Evolutionary conservation across 2,329 filamentous ascomycete species (phyloP).

Genomic region (Hypoxylon sp.): DNA sequence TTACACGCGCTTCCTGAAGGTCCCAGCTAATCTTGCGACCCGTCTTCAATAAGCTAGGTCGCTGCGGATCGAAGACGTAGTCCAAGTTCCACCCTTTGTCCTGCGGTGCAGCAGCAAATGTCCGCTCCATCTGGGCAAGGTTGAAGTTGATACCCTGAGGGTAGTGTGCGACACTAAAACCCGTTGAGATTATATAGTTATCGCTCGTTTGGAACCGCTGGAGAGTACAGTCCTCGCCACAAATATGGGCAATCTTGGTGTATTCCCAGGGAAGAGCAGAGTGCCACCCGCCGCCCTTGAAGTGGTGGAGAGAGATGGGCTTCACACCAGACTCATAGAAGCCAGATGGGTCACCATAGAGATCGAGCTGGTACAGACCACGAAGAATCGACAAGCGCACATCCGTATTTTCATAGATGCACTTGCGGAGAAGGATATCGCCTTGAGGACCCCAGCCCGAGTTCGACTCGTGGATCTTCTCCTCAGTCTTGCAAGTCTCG

Average conservation of each 20-base stretch:
- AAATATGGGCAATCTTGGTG: slow-evolving; percentile 69
- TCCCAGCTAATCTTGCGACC: slow-evolving; percentile 68
- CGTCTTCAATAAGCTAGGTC: slow-evolving; percentile 61
- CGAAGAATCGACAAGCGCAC: slow-evolving; percentile 69
- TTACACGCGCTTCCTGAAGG: slow-evolving; percentile 63
- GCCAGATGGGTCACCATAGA: slow-evolving; percentile 71
- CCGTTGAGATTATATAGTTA: slow-evolving; percentile 69
- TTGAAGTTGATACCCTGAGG: slow-evolving; percentile 65
- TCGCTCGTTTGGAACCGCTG: slow-evolving; percentile 69
- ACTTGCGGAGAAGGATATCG: slow-evolving; percentile 72
- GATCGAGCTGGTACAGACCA: slow-evolving; percentile 72
- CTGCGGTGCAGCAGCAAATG: slow-evolving; percentile 63
- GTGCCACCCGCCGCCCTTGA: slow-evolving; percentile 72
- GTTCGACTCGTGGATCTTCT: slow-evolving; percentile 68
- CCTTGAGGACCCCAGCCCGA: slow-evolving; percentile 72
- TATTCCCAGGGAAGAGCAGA: slow-evolving; percentile 67
- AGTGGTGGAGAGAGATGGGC: slow-evolving; percentile 74
- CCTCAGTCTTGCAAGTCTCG: slow-evolving; percentile 60
- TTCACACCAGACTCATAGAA: slow-evolving; percentile 74
- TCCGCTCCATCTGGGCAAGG: slow-evolving; percentile 65
- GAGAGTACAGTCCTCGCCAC: slow-evolving; percentile 71
- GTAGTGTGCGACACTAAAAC: slow-evolving; percentile 71
- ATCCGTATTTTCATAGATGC: slow-evolving; percentile 73
- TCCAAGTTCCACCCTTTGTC: slow-evolving; percentile 66
- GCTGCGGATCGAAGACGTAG: slow-evolving; percentile 64